Percentiles rank a stretch among this genome's conserved stretches.
These are phyloP conservation scores for Aquilaria sinensis DNA, from an alignment of 345 rosid species.

Conservation along the genomic window DNA sequence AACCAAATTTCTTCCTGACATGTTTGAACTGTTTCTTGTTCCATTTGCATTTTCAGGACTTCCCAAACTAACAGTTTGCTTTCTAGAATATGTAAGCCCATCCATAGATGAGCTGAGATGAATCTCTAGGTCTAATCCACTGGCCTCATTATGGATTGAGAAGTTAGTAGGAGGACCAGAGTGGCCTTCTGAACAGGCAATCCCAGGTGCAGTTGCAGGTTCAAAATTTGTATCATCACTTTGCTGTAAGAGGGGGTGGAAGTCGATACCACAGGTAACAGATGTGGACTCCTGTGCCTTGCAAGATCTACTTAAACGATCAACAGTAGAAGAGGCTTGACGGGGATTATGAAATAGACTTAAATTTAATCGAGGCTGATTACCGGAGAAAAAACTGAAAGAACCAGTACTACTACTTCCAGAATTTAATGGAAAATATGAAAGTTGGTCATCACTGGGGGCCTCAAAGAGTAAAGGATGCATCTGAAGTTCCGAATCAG, in stretches of 20 bases:
- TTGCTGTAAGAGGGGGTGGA: slow-evolving; percentile 89
- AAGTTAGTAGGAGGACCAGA: slow-evolving; percentile 20
- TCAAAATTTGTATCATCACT: slow-evolving; percentile 33
- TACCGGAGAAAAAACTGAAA: slow-evolving; percentile 71
- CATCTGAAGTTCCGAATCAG: slow-evolving; percentile 61
- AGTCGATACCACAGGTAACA: slow-evolving; percentile 46
- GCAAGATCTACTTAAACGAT: slow-evolving; percentile 27
- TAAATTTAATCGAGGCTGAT: slow-evolving; percentile 70
- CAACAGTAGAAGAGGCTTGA: slow-evolving; percentile 32
- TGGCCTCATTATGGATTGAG: slow-evolving; percentile 26
- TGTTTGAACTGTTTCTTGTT: slow-evolving; percentile 18
- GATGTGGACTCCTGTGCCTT: slow-evolving; percentile 38
- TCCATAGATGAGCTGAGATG: slow-evolving; percentile 55
- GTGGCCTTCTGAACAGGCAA: slow-evolving; percentile 29
- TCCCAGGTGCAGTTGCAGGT: slow-evolving; percentile 15
- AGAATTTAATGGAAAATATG: slow-evolving; percentile 44
- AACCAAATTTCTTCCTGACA: slow-evolving; percentile 16
- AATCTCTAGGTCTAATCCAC: slow-evolving; percentile 55
- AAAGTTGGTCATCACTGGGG: slow-evolving; percentile 48
- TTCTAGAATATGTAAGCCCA: slow-evolving; percentile 20
- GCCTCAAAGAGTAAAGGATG: slow-evolving; percentile 85
- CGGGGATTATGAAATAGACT: slow-evolving; percentile 67
- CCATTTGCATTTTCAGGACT: slow-evolving; percentile 18
- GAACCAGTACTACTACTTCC: slow-evolving; percentile 37
- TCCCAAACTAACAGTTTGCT: slow-evolving; percentile 5